Base-by-base conservation (phyloP, 208 protist species). In the Acanthamoeba rhysodes region DNA sequence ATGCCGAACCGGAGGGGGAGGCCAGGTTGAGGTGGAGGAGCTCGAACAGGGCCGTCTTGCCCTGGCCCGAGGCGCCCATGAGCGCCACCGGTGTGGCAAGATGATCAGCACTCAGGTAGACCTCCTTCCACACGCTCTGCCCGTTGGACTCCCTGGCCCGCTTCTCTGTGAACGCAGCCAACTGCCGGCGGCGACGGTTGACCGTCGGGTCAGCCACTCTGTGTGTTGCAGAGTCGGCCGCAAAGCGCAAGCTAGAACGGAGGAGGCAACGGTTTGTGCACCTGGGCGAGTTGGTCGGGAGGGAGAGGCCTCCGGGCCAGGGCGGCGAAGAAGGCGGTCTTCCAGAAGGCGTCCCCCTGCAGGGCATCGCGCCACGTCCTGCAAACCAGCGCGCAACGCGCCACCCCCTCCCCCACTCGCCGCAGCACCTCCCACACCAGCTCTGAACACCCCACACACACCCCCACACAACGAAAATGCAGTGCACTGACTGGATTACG, bases 21-120 rank as follows among this genome's bases (percentile, higher is more conserved):
- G 70, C n/a, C 29, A 78, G 70, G 34, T 78, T 78, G 9, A 78
- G 9, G 16, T 48, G 78, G 24, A 87, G 48, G 10, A 87, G 78
- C 48, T 87, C 45, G 45, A 87, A 87, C 10, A 87, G 48, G 27
- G 45, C 48, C 24, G 78, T 87, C 48, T 87, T 87, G 37, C 78
- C 78, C 12, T 37, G 34, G 48, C 45, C 45, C 24, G 24, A 32
- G 2, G 14, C 48, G 24, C 78, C 78, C 34, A 87, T n/a, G 0
- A 87, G 50, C 10, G 78, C 78, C 20, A 87, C 45, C 9, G 29
- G 16, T 22, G 45, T 59, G 22, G 78, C 41, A 18, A 55, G 78
- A 32, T n/a, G n/a, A n/a, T 18, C 24, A 8, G 22, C 22, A 4
- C 24, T 53, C 22, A 87, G 78, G 24, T n/a, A 27, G 10, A 59